Evolutionary conservation across 2,329 filamentous ascomycete species (phyloP).

Genomic region (Claviceps cyperi): DNA sequence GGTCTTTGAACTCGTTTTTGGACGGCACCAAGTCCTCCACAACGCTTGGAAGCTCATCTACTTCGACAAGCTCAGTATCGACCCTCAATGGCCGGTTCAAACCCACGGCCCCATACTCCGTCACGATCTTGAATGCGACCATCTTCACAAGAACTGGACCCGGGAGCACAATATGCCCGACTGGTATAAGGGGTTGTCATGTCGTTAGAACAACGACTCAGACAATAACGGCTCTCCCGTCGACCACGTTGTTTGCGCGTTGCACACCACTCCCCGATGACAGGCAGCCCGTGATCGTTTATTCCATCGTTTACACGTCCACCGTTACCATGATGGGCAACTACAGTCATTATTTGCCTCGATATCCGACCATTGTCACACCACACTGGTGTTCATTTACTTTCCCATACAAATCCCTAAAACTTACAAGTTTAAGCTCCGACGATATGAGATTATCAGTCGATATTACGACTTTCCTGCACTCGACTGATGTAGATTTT

Average conservation of each 20-base stretch:
- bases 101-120: not conserved
- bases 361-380: slow-evolving; percentile 26
- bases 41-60: not conserved
- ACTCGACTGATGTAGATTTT: not conserved
- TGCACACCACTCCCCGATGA: slow-evolving; percentile 19
- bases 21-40: not conserved
- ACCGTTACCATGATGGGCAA: slow-evolving; percentile 35
- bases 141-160: not conserved
- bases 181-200: not conserved
- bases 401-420: not conserved
- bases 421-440: not conserved
- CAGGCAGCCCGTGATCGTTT: slow-evolving; percentile 21
- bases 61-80: not conserved
- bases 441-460: not conserved
- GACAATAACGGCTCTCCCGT: not conserved
- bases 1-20: not conserved
- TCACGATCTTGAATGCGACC: not conserved
- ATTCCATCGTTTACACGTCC: slow-evolving; percentile 32
- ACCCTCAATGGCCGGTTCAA: not conserved
- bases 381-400: slow-evolving; percentile 21
- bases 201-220: not conserved
- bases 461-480: not conserved
- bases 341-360: slow-evolving; percentile 30
- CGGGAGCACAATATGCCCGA: not conserved
- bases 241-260: slow-evolving; percentile 9